Base-by-base conservation (phyloP, 768 basidiomycete species). In the Trametopsis cervina region DNA sequence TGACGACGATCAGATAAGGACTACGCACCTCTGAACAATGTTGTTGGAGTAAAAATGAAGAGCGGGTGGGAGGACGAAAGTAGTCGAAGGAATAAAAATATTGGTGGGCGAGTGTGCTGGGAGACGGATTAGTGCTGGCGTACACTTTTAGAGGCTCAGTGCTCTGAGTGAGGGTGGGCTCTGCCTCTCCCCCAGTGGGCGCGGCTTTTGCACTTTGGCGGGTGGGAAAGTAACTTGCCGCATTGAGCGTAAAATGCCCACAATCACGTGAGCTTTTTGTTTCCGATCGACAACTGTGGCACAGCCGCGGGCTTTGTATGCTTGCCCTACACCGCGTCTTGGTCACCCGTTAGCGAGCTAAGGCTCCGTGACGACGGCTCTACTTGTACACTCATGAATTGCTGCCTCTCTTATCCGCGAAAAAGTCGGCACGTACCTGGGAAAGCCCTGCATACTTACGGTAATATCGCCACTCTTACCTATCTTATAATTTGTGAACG, bases 91-190 rank as follows among this genome's bases (percentile, higher is more conserved):
- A 40, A 25, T 39, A 33, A 33, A 33, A 33, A 33, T 33, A 33
- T 33, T 7, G 15, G 7, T 33, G 29, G 29, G 29, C n/a, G n/a
- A n/a, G n/a, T 10, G 20, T 7, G 29, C 29, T 33, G 45, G 45
- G 36, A 39, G 22, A 33, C 6, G 45, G 35, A 21, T 17, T 12
- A 21, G 45, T 22, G 9, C 29, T 29, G 13, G 21, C 21, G 37
- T 29, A 12, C 17, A 15, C n/a, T 22, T 46, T 20, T 37, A 46
- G 45, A 21, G 36, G 18, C 44, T 26, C 29, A 41, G 29, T 36
- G 50, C 50, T 46, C 46, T 51, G 50, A 40, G 44, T 46, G 50
- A 44, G 38, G 42, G 37, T 36, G 41, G 37, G 50, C 50, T 46
- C 37, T 27, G 44, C 44, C 18, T 11, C 39, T 26, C 27, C 12